Conservation (phyloP, 2,329 filamentous ascomycete genomes). For the Madurella fahalii region DNA sequence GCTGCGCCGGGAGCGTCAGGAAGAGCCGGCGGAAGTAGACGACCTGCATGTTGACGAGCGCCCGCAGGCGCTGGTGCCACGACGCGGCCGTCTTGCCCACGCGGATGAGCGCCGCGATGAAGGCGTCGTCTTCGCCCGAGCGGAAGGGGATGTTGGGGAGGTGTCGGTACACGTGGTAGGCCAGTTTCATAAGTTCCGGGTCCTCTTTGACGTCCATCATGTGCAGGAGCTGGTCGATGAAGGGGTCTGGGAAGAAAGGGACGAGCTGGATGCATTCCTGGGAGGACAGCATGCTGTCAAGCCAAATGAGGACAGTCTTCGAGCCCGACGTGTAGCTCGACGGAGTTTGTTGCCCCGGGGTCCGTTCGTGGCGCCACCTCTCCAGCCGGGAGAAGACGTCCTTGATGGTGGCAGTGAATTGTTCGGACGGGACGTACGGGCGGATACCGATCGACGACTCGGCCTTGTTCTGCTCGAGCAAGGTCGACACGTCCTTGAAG, state of each 20-base stretch:
- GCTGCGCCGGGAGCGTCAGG: constrained; percentile 69
- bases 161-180: constrained; percentile 95
- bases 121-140: constrained; percentile 75
- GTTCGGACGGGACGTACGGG: constrained; percentile 73
- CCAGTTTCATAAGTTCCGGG: constrained; percentile 86
- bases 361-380: constrained; percentile 78
- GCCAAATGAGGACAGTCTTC: constrained; percentile 93
- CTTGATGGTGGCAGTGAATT: constrained; percentile 68
- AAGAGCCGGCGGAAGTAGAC: constrained; percentile 97
- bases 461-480: constrained; percentile 74
- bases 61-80: constrained; percentile 93
- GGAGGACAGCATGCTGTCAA: constrained; percentile 84
- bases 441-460: constrained; percentile 78
- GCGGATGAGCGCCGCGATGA: constrained; percentile 80
- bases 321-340: constrained; percentile 93
- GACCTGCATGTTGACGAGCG: constrained; percentile 97
- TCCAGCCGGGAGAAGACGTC: constrained; percentile 77
- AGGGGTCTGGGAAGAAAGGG: constrained; percentile 82
- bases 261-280: constrained; percentile 90
- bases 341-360: constrained; percentile 85
- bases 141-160: constrained; percentile 93
- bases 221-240: constrained; percentile 90
- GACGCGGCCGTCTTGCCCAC: constrained; percentile 80
- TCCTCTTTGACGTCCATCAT: constrained; percentile 99
- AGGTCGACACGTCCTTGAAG: constrained; percentile 70